Evolutionary conservation across 345 rosid genomes (phyloP).

Genomic region (Aquilaria sinensis): DNA sequence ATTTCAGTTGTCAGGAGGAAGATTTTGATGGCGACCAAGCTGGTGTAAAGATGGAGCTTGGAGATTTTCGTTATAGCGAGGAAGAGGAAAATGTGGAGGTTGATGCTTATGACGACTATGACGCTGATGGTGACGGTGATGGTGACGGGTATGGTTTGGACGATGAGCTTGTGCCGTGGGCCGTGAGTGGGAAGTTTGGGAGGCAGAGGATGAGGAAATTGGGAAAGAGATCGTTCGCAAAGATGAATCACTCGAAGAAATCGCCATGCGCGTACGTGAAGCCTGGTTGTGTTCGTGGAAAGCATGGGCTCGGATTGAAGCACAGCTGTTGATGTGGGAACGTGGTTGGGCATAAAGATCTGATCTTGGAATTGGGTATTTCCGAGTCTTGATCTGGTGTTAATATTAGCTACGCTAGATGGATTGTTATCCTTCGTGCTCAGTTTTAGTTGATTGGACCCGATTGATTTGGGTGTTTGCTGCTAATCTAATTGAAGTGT

Average conservation of each 20-base stretch:
- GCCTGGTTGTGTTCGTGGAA: slow-evolving; percentile 47
- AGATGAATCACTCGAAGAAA: slow-evolving; percentile 26
- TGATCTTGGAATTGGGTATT: slow-evolving; percentile 4
- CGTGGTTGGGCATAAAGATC: slow-evolving; percentile 1
- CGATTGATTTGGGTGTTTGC: background rate
- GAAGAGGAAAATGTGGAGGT: background rate
- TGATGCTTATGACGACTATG: slow-evolving; percentile 1
- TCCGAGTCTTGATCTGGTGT: background rate
- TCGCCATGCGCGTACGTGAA: slow-evolving; percentile 23
- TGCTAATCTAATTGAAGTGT: no score
- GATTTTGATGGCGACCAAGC: background rate
- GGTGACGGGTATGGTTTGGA: slow-evolving; percentile 26
- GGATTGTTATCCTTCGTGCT: no score
- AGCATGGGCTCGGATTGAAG: slow-evolving; percentile 45
- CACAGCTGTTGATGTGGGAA: slow-evolving; percentile 12
- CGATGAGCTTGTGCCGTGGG: slow-evolving; percentile 41
- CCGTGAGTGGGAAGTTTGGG: slow-evolving; percentile 35
- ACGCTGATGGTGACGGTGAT: slow-evolving; percentile 7
- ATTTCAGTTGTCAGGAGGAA: background rate
- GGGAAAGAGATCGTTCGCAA: slow-evolving; percentile 41
- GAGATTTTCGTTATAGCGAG: background rate
- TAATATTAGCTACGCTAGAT: no score
- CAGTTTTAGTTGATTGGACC: background rate
- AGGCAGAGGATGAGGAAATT: slow-evolving; percentile 47
- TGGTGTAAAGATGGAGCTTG: background rate